Conservation (phyloP, 2,329 filamentous ascomycete genomes). For the Fusarium dimerum region DNA sequence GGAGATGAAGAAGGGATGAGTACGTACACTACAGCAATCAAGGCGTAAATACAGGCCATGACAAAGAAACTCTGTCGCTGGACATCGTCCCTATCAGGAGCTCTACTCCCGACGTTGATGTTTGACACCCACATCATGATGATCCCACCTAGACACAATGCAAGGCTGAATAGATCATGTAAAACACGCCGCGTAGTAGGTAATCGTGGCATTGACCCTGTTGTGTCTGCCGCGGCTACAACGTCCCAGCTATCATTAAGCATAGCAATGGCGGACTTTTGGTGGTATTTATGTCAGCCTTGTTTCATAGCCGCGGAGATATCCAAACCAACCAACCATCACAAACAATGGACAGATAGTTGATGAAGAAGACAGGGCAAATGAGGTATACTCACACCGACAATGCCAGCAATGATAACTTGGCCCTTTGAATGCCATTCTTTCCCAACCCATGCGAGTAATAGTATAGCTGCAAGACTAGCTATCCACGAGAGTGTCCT, state of each 20-base stretch:
- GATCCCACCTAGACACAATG: slow-evolving; percentile 36
- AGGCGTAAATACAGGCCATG: slow-evolving; percentile 22
- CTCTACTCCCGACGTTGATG: slow-evolving; percentile 17
- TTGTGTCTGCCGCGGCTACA: slow-evolving; percentile 30
- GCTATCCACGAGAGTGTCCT: slow-evolving; percentile 35
- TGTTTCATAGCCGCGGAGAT: not conserved
- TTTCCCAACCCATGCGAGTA: slow-evolving; percentile 35
- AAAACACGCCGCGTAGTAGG: slow-evolving; percentile 31
- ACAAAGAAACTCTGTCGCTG: slow-evolving; percentile 19
- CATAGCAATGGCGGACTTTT: slow-evolving; percentile 33
- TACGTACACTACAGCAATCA: slow-evolving; percentile 31
- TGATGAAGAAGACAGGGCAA: too few species aligned
- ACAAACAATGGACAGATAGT: not conserved
- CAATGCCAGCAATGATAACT: slow-evolving; percentile 32
- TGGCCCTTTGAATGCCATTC: slow-evolving; percentile 33
- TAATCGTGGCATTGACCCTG: slow-evolving; percentile 28
- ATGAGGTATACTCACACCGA: slow-evolving; percentile 31
- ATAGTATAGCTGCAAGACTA: slow-evolving; percentile 32
- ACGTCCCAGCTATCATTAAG: slow-evolving; percentile 42
- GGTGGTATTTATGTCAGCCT: slow-evolving; percentile 7
- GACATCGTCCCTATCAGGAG: slow-evolving; percentile 6
- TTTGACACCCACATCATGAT: slow-evolving; percentile 36
- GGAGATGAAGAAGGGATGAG: not conserved
- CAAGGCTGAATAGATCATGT: slow-evolving; percentile 37
- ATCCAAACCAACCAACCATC: not conserved